Percentiles rank a stretch among this genome's conserved stretches.
These are phyloP conservation scores for Pelargonium exstipulatum DNA, from an alignment of 441 rosid genomes.

Conservation along the genomic window DNA sequence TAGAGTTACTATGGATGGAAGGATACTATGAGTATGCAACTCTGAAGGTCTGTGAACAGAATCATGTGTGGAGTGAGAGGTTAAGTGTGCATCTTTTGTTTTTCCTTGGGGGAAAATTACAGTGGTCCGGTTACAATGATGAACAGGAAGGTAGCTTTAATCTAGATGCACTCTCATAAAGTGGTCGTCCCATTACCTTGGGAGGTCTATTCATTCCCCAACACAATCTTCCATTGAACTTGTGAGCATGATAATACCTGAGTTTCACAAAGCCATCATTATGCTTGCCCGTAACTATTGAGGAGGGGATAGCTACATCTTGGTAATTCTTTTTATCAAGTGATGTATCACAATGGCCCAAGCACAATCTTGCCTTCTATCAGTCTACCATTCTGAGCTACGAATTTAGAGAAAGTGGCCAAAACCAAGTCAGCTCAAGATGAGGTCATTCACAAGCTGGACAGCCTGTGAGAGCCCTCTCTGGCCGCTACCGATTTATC, in stretches of 20 bases:
- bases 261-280: not conserved
- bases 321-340: not conserved
- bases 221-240: too few species aligned
- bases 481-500: not conserved
- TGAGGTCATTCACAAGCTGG: not conserved
- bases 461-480: not conserved
- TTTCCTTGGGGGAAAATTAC: not conserved
- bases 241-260: too few species aligned
- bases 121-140: not conserved
- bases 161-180: not conserved
- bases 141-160: not conserved
- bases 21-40: not conserved
- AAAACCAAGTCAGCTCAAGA: not conserved
- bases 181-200: too few species aligned
- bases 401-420: too few species aligned
- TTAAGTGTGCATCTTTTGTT: not conserved
- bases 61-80: not conserved
- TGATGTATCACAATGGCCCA: not conserved
- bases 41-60: not conserved
- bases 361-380: too few species aligned
- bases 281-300: not conserved
- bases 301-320: not conserved
- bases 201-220: not conserved
- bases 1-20: not conserved
- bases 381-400: too few species aligned